Evolutionary conservation across 371 early-diverging fungal genomes (phyloP).

Genomic region (Blakeslea trispora): DNA sequence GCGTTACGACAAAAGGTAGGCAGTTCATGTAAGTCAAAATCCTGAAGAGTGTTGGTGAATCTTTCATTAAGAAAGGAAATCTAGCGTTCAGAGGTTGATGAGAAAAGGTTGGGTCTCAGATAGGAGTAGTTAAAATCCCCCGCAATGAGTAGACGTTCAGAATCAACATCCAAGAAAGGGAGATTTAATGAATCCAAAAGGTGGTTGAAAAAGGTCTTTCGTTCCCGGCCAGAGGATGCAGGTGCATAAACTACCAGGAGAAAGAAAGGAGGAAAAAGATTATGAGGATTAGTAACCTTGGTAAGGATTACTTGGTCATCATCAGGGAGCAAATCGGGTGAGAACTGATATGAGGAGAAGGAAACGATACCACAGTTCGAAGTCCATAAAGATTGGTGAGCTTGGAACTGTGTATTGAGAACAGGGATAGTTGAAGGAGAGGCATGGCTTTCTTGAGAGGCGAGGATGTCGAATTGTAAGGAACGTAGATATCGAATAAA

Average conservation of each 20-base stretch:
- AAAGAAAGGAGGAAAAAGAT: constrained; percentile 8
- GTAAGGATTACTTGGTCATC: constrained; percentile 4
- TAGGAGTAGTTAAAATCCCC: constrained; percentile 9
- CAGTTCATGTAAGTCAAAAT: too few species aligned
- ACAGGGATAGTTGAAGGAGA: neutral
- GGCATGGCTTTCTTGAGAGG: constrained; percentile 12
- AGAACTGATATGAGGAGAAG: neutral
- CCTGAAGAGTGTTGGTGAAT: too few species aligned
- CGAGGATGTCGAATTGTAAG: constrained; percentile 5
- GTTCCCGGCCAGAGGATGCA: neutral
- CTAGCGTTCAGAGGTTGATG: too few species aligned
- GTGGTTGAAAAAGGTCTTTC: neutral
- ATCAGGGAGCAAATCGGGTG: neutral
- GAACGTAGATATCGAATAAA: constrained; percentile 11
- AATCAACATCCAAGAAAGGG: neutral
- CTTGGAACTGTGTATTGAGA: constrained; percentile 8
- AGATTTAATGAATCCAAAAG: neutral
- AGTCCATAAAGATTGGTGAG: constrained; percentile 5
- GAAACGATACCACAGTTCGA: constrained; percentile 9
- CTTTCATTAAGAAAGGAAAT: too few species aligned
- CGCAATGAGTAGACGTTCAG: constrained; percentile 2
- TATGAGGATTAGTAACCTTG: constrained; percentile 6
- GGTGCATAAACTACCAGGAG: constrained; percentile 13
- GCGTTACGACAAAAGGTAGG: too few species aligned
- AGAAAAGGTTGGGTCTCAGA: too few species aligned